phyloP scores from a whole-genome alignment of 2,329 filamentous ascomycete species.

The Cercospora berteroae region DNA sequence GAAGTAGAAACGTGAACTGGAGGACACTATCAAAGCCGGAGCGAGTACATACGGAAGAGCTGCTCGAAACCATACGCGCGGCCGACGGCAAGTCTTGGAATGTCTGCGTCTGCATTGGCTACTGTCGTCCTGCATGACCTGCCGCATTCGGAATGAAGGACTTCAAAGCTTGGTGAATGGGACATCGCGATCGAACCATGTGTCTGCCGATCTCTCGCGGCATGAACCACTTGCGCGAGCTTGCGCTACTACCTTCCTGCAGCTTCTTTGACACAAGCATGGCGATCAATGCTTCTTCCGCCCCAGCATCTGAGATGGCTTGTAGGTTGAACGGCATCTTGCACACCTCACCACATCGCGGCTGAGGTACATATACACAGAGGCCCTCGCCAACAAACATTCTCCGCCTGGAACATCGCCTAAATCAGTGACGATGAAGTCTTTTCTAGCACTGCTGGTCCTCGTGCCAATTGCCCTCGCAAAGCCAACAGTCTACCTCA shows the following conservation, averaged over 20 bases:
- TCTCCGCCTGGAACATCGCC: not conserved
- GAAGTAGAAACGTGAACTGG: no score
- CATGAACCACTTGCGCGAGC: slow-evolving; percentile 11
- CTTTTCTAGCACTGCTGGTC: slow-evolving; percentile 14
- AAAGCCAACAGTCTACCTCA: slow-evolving; percentile 58
- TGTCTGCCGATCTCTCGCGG: slow-evolving; percentile 20
- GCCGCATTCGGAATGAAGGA: slow-evolving; percentile 2
- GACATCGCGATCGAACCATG: slow-evolving; percentile 3
- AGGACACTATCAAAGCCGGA: no score
- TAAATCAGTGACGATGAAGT: slow-evolving; percentile 21
- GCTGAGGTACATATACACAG: not conserved
- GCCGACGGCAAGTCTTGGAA: not conserved
- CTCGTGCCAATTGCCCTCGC: slow-evolving; percentile 24
- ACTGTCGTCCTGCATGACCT: not conserved
- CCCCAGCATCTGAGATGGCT: not conserved
- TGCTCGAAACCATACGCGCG: not conserved
- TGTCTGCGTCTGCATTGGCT: not conserved
- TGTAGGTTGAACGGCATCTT: not conserved
- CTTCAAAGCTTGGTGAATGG: slow-evolving; percentile 16
- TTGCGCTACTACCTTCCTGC: slow-evolving; percentile 2
- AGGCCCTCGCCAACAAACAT: no score
- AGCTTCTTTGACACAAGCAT: slow-evolving; percentile 6
- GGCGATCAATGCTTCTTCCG: slow-evolving; percentile 17
- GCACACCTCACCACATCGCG: not conserved
- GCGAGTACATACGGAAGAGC: not conserved